phyloP scores from a whole-genome alignment of 73 alveolate species.

The Paramecium biaurelia region DNA sequence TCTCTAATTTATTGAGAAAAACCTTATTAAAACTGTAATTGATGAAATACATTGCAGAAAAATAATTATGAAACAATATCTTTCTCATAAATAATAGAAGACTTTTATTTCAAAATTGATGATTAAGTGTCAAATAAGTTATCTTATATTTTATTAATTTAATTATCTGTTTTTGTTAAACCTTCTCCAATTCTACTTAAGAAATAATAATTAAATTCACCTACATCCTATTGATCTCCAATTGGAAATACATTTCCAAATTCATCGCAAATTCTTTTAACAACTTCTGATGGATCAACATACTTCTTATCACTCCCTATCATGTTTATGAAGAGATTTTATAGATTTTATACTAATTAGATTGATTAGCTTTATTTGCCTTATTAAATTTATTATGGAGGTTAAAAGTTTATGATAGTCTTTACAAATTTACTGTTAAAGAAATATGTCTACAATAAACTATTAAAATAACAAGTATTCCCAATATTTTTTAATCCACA shows the following conservation, averaged over 20 bases:
- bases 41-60: not conserved
- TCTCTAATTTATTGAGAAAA: not conserved
- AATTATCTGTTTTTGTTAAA: not conserved
- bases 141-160: not conserved
- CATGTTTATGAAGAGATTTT: conserved; percentile 69
- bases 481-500: conserved; percentile 84
- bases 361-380: conserved; percentile 50
- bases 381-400: conserved; percentile 32
- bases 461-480: conserved; percentile 87
- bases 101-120: not conserved
- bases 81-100: not conserved
- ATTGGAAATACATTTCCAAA: conserved; percentile 72
- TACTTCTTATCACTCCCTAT: conserved; percentile 72
- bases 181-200: conserved; percentile 81
- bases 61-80: not conserved
- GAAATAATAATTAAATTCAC: conserved; percentile 82
- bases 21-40: not conserved
- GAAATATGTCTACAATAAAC: conserved; percentile 77
- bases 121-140: not conserved
- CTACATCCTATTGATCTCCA: conserved; percentile 86
- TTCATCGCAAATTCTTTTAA: conserved; percentile 72
- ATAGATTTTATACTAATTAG: conserved; percentile 62
- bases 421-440: conserved; percentile 72
- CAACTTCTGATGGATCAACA: conserved; percentile 78
- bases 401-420: conserved; percentile 61